Evolutionary conservation across 208 protist genomes (phyloP).

Genomic region (Naegleria fowleri): DNA sequence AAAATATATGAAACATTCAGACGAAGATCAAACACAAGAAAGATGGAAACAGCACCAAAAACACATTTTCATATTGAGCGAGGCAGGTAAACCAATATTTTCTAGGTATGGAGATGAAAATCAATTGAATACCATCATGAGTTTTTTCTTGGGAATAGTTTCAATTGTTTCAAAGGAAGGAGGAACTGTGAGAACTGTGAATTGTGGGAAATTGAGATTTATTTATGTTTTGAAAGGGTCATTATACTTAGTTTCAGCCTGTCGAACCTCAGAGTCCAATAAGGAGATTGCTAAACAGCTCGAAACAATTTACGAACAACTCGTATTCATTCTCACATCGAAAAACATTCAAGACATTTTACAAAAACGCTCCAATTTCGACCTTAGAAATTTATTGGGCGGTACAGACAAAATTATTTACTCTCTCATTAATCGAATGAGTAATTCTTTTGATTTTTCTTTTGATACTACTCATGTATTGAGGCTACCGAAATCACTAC

Average conservation of each 20-base stretch:
- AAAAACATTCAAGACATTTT: conserved; percentile 31
- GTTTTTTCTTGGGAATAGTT: conserved; percentile 41
- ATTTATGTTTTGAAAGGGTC: conserved; percentile 36
- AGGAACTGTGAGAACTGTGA: conserved; percentile 19
- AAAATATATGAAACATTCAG: conserved; percentile 20
- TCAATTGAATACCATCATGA: conserved; percentile 31
- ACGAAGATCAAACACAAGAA: conserved; percentile 26
- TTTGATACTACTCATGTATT: conserved; percentile 18
- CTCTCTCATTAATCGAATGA: not conserved
- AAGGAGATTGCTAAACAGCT: conserved; percentile 33
- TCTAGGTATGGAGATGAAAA: conserved; percentile 44
- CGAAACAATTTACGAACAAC: conserved; percentile 31
- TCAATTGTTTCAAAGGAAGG: conserved; percentile 27
- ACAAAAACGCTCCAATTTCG: conserved; percentile 32
- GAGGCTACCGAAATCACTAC: not conserved
- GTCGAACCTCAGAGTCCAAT: conserved; percentile 30
- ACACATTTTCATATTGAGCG: conserved; percentile 43
- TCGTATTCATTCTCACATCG: conserved; percentile 35
- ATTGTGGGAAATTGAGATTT: conserved; percentile 21
- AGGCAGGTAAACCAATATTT: conserved; percentile 42
- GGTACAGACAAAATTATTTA: conserved; percentile 29
- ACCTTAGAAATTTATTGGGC: conserved; percentile 36
- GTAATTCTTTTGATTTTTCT: conserved; percentile 23
- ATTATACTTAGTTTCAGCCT: conserved; percentile 35
- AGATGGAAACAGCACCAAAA: conserved; percentile 40